Evolutionary conservation across 2,329 filamentous ascomycete species (phyloP).

Genomic region (Rhynchosporium graminicola): DNA sequence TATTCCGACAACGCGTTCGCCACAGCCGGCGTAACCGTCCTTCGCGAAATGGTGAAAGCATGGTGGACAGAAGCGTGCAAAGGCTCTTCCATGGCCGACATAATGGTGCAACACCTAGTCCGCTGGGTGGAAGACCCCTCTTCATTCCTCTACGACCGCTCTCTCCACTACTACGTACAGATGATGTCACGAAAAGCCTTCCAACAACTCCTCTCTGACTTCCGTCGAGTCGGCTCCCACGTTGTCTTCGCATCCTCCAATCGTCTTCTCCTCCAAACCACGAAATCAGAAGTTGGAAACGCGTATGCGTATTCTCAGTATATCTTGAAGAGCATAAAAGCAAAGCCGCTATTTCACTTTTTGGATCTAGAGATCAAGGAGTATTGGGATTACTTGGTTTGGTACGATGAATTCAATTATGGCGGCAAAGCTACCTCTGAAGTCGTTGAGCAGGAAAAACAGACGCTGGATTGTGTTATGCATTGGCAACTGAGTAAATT

Average conservation of each 20-base stretch:
- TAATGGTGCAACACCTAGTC: slow-evolving; percentile 95
- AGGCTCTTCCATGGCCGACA: slow-evolving; percentile 91
- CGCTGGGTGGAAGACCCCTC: slow-evolving; percentile 95
- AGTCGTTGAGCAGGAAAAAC: slow-evolving; percentile 73
- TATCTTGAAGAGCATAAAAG: slow-evolving; percentile 95
- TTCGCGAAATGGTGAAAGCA: slow-evolving; percentile 96
- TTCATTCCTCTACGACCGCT: slow-evolving; percentile 92
- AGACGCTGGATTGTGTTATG: slow-evolving; percentile 89
- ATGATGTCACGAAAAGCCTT: slow-evolving; percentile 98
- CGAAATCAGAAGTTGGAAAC: slow-evolving; percentile 94
- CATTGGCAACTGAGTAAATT: slow-evolving; percentile 97
- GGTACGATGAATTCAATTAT: slow-evolving; percentile 99
- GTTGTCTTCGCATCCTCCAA: slow-evolving; percentile 94
- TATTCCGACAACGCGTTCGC: slow-evolving; percentile 90
- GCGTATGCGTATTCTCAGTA: slow-evolving; percentile 97
- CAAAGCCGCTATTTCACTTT: slow-evolving; percentile 94
- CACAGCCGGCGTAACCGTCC: slow-evolving; percentile 83
- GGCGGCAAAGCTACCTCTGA: slow-evolving; percentile 89
- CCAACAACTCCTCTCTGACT: slow-evolving; percentile 95
- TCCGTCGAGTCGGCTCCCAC: slow-evolving; percentile 90
- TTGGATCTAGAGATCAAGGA: slow-evolving; percentile 96
- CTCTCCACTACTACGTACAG: slow-evolving; percentile 94
- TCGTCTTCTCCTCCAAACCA: slow-evolving; percentile 88
- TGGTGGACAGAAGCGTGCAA: slow-evolving; percentile 97
- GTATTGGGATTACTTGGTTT: slow-evolving; percentile 98